Percentiles rank a stretch among this genome's conserved stretches.
Evolutionary conservation across 73 alveolate genomes (phyloP).

Genomic region (Paramecium sexaurelia): DNA sequence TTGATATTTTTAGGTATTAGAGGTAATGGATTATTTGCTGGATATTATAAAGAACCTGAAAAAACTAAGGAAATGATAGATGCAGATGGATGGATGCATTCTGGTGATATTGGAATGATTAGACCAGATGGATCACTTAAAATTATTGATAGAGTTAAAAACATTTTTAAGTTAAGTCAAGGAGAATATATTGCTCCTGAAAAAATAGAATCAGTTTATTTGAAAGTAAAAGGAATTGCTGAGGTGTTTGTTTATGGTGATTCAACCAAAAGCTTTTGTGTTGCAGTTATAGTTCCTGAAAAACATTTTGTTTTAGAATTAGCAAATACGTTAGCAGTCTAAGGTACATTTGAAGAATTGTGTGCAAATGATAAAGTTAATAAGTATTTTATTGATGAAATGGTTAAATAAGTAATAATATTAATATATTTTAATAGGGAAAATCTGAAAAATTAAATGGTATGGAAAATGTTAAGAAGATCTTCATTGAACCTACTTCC

Average conservation of each 20-base stretch:
- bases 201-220: constrained; percentile 85
- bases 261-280: constrained; percentile 81
- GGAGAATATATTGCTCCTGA: constrained; percentile 98
- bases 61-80: constrained; percentile 90
- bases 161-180: constrained; percentile 89
- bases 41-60: constrained; percentile 90
- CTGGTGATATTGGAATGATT: constrained; percentile 93
- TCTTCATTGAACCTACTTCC: constrained; percentile 75
- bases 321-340: constrained; percentile 31
- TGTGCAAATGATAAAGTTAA: constrained; percentile 55
- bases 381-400: constrained; percentile 58
- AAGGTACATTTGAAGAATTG: constrained; percentile 63
- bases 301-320: constrained; percentile 70
- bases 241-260: constrained; percentile 96
- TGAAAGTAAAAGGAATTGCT: constrained; percentile 79
- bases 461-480: constrained; percentile 83
- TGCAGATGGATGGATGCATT: constrained; percentile 94
- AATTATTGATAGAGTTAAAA: constrained; percentile 92
- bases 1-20: constrained; percentile 53
- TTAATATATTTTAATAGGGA: constrained; percentile 50
- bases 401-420: constrained; percentile 52
- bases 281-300: constrained; percentile 92
- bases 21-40: constrained; percentile 85
- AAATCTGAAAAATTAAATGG: constrained; percentile 77
- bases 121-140: constrained; percentile 76